These are phyloP conservation scores for Pseudozyma pruni DNA, from an alignment of 1,284 basidiomycete genomes.

Conservation along the genomic window DNA sequence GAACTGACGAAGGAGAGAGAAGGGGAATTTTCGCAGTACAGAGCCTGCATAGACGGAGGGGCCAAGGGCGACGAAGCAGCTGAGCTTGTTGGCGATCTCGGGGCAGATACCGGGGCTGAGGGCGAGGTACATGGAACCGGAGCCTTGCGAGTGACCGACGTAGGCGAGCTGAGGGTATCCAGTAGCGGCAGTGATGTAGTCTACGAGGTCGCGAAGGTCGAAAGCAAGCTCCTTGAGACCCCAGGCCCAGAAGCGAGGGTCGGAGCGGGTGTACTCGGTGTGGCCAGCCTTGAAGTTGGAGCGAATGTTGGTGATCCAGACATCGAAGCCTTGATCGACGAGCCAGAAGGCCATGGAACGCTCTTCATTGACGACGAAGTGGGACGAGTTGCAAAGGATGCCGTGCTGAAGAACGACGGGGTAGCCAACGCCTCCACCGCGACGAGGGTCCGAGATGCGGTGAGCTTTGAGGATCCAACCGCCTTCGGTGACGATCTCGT, in stretches of 20 bases:
- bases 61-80: slow-evolving; percentile 63
- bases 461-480: slow-evolving; percentile 68
- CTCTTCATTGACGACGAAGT: slow-evolving; percentile 65
- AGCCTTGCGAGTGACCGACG: slow-evolving; percentile 66
- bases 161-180: slow-evolving; percentile 60
- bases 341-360: slow-evolving; percentile 67
- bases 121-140: slow-evolving; percentile 66
- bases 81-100: slow-evolving; percentile 62
- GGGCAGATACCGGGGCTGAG: slow-evolving; percentile 62
- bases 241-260: slow-evolving; percentile 68
- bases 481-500: slow-evolving; percentile 64
- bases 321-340: slow-evolving; percentile 67
- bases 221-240: slow-evolving; percentile 65
- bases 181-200: slow-evolving; percentile 62
- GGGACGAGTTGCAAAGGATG: slow-evolving; percentile 66
- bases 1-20: slow-evolving; percentile 62
- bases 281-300: slow-evolving; percentile 65
- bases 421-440: slow-evolving; percentile 56
- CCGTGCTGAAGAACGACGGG: slow-evolving; percentile 67
- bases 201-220: slow-evolving; percentile 63
- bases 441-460: slow-evolving; percentile 65
- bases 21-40: slow-evolving; percentile 64
- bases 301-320: slow-evolving; percentile 67
- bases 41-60: slow-evolving; percentile 66
- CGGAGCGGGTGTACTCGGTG: slow-evolving; percentile 58